These are phyloP conservation scores for Podospora bellae-mahoneyi DNA, from an alignment of 495 filamentous ascomycete genomes.

Conservation along the genomic window DNA sequence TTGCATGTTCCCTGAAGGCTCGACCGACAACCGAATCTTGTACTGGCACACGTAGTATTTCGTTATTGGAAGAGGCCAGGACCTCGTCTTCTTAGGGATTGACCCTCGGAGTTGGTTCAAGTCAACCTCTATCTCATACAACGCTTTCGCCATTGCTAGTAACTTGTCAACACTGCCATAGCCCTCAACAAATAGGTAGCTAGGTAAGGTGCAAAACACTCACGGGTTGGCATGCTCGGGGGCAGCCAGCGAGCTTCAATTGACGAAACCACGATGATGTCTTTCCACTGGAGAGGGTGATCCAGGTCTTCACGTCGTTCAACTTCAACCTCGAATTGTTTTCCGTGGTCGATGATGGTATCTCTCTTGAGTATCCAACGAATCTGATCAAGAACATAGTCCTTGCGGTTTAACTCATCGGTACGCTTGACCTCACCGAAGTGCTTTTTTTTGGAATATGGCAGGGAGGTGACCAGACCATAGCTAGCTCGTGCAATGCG, in stretches of 20 bases:
- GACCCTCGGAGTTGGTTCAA: constrained; percentile 25
- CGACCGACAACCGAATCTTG: constrained; percentile 46
- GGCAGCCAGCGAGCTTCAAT: constrained; percentile 42
- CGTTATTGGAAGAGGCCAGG: neutral
- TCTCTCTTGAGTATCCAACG: constrained; percentile 57
- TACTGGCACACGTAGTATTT: constrained; percentile 49
- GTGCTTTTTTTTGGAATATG: constrained; percentile 38
- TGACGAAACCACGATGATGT: constrained; percentile 49
- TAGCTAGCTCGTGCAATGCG: constrained; percentile 56
- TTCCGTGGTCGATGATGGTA: constrained; percentile 33
- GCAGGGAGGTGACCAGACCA: constrained; percentile 48
- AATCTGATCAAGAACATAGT: constrained; percentile 50
- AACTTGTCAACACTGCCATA: neutral
- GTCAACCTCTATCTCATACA: constrained; percentile 39
- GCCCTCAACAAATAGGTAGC: no score
- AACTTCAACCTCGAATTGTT: constrained; percentile 36
- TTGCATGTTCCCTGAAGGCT: constrained; percentile 53
- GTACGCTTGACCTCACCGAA: constrained; percentile 34
- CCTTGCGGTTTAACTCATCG: constrained; percentile 44
- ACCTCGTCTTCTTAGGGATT: no score
- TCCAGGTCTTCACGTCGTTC: constrained; percentile 44
- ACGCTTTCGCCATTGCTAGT: constrained; percentile 40
- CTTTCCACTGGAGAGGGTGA: constrained; percentile 41
- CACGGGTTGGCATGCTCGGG: constrained; percentile 33
- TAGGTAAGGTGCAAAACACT: neutral